phyloP scores from a whole-genome alignment of 305 asterid genomes.

The Andrographis paniculata region DNA sequence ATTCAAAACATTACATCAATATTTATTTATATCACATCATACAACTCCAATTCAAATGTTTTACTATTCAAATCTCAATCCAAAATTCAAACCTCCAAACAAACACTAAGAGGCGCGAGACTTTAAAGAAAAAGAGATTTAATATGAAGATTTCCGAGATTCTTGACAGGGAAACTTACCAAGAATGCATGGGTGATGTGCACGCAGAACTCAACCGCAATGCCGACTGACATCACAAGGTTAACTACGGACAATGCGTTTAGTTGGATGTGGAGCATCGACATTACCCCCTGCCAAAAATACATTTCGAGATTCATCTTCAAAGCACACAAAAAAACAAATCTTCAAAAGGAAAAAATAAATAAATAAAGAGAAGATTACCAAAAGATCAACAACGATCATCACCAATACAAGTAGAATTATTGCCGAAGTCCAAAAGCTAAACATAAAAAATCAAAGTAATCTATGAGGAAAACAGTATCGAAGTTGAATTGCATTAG shows the following conservation, averaged over 20 bases:
- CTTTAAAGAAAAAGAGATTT: no score
- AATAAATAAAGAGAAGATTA: no score
- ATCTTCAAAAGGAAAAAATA: no score
- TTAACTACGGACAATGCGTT: constrained; percentile 93
- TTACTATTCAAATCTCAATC: no score
- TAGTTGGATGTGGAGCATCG: constrained; percentile 76
- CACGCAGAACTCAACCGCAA: constrained; percentile 95
- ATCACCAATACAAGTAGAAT: constrained; percentile 78
- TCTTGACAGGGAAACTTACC: constrained; percentile 52
- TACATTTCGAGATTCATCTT: constrained; percentile 10
- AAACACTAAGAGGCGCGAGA: no score
- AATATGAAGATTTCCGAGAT: no score
- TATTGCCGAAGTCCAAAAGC: constrained; percentile 96
- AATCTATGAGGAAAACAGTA: constrained; percentile 5
- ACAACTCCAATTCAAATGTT: no score
- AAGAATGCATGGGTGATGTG: constrained; percentile 95
- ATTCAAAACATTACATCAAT: no score
- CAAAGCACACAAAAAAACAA: constrained; percentile 3
- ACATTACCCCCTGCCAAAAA: constrained; percentile 92
- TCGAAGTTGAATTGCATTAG: no score
- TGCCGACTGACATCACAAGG: constrained; percentile 97
- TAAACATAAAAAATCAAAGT: constrained; percentile 20
- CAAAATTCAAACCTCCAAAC: no score
- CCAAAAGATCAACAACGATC: constrained; percentile 96
- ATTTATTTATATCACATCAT: no score